A percentile compares a stretch with the other conserved stretches of the same genome.
Conservation (phyloP, 257 asterid species). For the Solanum infundibuliforme region DNA sequence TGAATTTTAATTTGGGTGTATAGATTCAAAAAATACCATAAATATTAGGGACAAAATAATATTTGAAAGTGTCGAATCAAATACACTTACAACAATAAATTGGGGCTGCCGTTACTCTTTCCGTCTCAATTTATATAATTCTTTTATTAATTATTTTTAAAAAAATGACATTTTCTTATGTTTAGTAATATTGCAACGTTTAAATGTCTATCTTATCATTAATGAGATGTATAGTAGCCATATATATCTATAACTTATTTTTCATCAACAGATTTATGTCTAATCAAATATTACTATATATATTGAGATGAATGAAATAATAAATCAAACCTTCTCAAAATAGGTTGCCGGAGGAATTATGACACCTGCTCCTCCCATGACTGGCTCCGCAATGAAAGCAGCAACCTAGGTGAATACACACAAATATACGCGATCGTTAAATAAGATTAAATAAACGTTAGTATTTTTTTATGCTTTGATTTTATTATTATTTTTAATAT, state of each 20-base stretch:
- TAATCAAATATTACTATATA: background rate
- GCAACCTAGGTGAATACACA: background rate
- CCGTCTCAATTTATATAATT: no score
- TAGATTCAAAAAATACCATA: background rate
- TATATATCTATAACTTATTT: no score
- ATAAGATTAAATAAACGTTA: no score
- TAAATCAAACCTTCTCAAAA: background rate
- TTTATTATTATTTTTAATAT: background rate
- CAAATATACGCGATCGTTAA: no score
- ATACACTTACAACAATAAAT: no score
- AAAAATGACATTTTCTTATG: background rate
- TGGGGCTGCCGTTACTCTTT: no score
- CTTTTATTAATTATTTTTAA: accelerated
- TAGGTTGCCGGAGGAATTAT: background rate
- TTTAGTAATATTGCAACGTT: background rate
- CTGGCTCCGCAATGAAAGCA: background rate
- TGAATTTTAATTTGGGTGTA: background rate
- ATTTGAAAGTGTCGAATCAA: no score
- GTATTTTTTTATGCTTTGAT: background rate
- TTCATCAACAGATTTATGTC: no score
- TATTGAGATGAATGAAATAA: no score
- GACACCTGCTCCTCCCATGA: background rate
- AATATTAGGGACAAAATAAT: no score
- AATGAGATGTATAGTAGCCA: background rate
- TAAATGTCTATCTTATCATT: background rate